phyloP scores from a whole-genome alignment of 768 basidiomycete species.

The Krasilnikovozyma curviuscula region DNA sequence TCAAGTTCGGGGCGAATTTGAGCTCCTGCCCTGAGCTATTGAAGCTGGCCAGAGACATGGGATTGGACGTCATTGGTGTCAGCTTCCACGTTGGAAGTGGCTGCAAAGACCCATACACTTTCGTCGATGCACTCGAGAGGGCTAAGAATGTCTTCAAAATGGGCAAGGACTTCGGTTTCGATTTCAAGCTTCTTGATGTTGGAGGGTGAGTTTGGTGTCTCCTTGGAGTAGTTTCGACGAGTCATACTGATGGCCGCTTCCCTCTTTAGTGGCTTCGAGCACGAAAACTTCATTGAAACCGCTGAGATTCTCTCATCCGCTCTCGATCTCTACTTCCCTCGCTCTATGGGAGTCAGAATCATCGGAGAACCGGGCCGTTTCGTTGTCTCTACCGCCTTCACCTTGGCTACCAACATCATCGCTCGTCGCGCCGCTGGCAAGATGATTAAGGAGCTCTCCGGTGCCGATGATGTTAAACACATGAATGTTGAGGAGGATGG shows the following conservation, averaged over 20 bases:
- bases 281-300: slow-evolving; percentile 60
- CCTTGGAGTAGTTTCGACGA: too few species aligned
- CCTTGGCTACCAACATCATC: slow-evolving; percentile 79
- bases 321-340: slow-evolving; percentile 61
- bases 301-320: slow-evolving; percentile 50
- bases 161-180: slow-evolving; percentile 59
- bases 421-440: slow-evolving; percentile 41
- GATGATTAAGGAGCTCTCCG: background rate
- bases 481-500: background rate
- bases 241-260: too few species aligned
- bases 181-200: slow-evolving; percentile 68
- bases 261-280: slow-evolving; percentile 95
- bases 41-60: slow-evolving; percentile 53
- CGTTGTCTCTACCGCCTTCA: slow-evolving; percentile 81
- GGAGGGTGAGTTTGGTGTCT: too few species aligned
- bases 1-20: slow-evolving; percentile 91
- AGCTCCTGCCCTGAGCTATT: slow-evolving; percentile 59
- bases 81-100: slow-evolving; percentile 97
- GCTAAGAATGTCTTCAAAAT: slow-evolving; percentile 72
- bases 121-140: slow-evolving; percentile 69
- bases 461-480: background rate
- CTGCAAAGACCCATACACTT: slow-evolving; percentile 78
- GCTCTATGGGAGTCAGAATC: slow-evolving; percentile 42
- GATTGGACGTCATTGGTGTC: slow-evolving; percentile 74
- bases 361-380: slow-evolving; percentile 93